Conservation (phyloP, 768 basidiomycete species). For the Tephrocybe rancida region DNA sequence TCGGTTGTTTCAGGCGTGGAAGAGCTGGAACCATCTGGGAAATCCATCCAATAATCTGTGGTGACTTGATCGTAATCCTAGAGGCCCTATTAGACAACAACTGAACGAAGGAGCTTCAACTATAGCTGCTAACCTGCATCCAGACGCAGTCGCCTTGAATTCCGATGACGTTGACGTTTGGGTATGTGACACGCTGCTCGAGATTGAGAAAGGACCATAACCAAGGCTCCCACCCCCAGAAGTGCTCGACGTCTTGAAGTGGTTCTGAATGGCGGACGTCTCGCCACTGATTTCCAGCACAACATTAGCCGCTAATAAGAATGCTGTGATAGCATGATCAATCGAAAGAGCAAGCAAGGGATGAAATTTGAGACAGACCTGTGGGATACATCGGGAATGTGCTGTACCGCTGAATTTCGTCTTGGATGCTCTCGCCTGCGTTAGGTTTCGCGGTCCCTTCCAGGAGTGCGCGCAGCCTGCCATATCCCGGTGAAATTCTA, state of each 20-base stretch:
- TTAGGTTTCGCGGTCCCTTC: not conserved
- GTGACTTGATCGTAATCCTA: slow-evolving; percentile 8
- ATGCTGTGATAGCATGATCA: not conserved
- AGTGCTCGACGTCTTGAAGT: not conserved
- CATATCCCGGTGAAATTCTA: slow-evolving; percentile 7
- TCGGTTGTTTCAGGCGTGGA: not conserved
- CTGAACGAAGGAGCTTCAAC: not conserved
- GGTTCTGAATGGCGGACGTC: not conserved
- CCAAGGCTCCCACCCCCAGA: not conserved
- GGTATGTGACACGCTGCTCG: not conserved
- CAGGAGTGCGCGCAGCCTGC: not conserved
- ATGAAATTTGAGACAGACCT: not conserved
- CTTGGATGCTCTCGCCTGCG: not conserved
- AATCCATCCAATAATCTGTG: slow-evolving; percentile 9
- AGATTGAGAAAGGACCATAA: slow-evolving; percentile 4
- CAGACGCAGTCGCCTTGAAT: not conserved
- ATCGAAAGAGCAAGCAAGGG: not conserved
- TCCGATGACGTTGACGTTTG: not conserved
- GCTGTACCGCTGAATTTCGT: slow-evolving; percentile 1
- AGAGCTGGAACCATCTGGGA: slow-evolving; percentile 8
- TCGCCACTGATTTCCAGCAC: slow-evolving; percentile 1
- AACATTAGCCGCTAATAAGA: slow-evolving; percentile 1
- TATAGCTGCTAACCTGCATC: slow-evolving; percentile 1
- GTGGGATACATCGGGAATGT: slow-evolving; percentile 6
- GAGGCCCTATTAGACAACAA: not conserved